Evolutionary conservation across 495 filamentous ascomycete genomes (phyloP).

Genomic region (Penicillium riverlandense): DNA sequence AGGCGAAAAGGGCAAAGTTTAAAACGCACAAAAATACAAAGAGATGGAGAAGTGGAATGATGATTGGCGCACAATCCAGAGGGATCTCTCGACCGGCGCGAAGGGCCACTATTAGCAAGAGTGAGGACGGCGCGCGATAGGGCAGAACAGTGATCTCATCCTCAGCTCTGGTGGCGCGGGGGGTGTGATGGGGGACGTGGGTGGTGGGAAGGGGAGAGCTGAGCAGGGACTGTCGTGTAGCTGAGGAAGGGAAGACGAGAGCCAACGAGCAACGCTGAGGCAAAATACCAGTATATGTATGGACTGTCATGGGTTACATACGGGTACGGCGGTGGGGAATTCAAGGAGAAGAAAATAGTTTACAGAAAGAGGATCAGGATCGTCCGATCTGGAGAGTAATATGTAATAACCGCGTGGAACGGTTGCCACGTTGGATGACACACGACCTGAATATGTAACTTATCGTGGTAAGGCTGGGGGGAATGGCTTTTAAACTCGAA

Average conservation of each 20-base stretch:
- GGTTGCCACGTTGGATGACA: too few species aligned
- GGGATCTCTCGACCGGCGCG: background rate
- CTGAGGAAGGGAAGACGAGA: conserved; percentile 9
- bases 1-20: background rate
- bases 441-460: too few species aligned
- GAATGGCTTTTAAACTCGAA: too few species aligned
- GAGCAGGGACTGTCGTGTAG: background rate
- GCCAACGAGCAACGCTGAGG: conserved; percentile 3
- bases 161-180: conserved; percentile 1
- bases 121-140: background rate
- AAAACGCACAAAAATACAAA: background rate
- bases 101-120: too few species aligned
- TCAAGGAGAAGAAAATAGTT: background rate
- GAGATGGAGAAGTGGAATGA: background rate
- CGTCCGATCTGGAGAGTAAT: background rate
- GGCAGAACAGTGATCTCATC: conserved; percentile 17
- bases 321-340: background rate
- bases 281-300: conserved; percentile 8
- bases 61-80: background rate
- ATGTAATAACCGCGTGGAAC: too few species aligned
- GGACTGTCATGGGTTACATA: conserved; percentile 6
- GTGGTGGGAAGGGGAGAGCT: too few species aligned
- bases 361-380: background rate
- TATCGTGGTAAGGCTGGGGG: too few species aligned
- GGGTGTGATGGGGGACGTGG: too few species aligned